Evolutionary conservation across 2,329 filamentous ascomycete species (phyloP).

Genomic region (Alternaria ethzedia): DNA sequence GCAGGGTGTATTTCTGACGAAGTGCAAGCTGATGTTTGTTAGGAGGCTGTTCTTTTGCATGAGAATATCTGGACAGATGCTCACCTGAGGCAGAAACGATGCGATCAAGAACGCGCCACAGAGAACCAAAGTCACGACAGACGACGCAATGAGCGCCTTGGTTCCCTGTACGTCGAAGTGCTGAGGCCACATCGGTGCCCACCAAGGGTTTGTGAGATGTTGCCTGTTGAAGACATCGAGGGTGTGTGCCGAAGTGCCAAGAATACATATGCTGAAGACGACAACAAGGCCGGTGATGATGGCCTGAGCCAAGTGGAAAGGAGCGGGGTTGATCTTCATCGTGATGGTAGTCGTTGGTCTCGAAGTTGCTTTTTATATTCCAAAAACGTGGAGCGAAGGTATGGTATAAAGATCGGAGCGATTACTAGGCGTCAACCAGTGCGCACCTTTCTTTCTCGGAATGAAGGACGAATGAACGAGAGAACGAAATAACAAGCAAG

Average conservation of each 20-base stretch:
- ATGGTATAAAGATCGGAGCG: constrained; percentile 7
- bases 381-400: background rate
- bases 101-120: constrained; percentile 45
- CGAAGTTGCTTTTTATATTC: background rate
- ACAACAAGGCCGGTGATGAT: constrained; percentile 46
- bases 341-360: constrained; percentile 7
- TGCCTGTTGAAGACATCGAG: constrained; percentile 53
- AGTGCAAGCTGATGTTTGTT: constrained; percentile 38
- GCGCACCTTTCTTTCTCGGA: constrained; percentile 32
- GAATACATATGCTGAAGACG: constrained; percentile 49
- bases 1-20: constrained; percentile 44
- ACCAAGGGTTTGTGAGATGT: constrained; percentile 54
- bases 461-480: constrained; percentile 31
- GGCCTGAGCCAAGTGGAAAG: constrained; percentile 45
- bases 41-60: constrained; percentile 1
- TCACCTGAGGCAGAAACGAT: constrained; percentile 44
- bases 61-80: background rate
- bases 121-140: constrained; percentile 48
- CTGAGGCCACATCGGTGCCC: constrained; percentile 56
- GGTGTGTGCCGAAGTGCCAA: constrained; percentile 53
- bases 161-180: constrained; percentile 56
- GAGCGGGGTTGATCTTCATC: constrained; percentile 48
- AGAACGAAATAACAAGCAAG: constrained; percentile 13
- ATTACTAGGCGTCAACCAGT: constrained; percentile 34
- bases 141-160: constrained; percentile 50